Evolutionary conservation across 116 monocot genomes (phyloP).

Genomic region (Trichopus zeylanicus): DNA sequence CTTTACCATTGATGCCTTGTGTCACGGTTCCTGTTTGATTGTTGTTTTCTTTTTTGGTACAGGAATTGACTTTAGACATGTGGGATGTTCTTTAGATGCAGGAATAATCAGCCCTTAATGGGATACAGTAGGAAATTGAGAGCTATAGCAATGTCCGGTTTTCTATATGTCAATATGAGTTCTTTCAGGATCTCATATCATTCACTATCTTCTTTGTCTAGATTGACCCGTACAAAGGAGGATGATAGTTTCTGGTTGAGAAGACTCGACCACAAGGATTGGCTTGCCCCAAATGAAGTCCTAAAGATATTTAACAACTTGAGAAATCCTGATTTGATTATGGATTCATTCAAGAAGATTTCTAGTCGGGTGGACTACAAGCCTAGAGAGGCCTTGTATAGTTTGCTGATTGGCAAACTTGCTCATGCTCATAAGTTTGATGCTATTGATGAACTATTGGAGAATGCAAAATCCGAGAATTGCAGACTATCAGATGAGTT

Average conservation of each 20-base stretch:
- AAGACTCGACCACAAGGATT: slow-evolving; percentile 63
- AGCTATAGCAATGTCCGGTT: not conserved
- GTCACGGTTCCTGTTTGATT: not conserved
- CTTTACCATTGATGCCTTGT: not conserved
- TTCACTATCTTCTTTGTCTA: slow-evolving; percentile 16
- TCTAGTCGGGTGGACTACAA: slow-evolving; percentile 59
- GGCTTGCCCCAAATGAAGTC: slow-evolving; percentile 82
- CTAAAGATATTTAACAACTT: slow-evolving; percentile 56
- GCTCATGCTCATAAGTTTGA: slow-evolving; percentile 38
- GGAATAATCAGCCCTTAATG: not conserved
- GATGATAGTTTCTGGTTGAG: slow-evolving; percentile 45
- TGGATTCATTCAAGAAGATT: slow-evolving; percentile 36
- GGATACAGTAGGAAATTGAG: slow-evolving; percentile 5
- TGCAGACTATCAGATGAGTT: slow-evolving; percentile 66
- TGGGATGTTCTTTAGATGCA: slow-evolving; percentile 4
- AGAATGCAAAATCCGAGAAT: slow-evolving; percentile 42
- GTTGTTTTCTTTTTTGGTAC: not conserved
- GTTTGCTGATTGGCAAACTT: slow-evolving; percentile 46
- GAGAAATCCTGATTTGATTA: slow-evolving; percentile 41
- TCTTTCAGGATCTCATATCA: not conserved
- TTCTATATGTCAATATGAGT: not conserved
- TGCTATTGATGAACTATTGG: slow-evolving; percentile 41
- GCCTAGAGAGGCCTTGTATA: slow-evolving; percentile 66
- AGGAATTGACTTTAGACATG: not conserved
- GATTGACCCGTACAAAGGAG: slow-evolving; percentile 9